Conservation (phyloP, 257 asterid species). For the Gardenia jasminoides region DNA sequence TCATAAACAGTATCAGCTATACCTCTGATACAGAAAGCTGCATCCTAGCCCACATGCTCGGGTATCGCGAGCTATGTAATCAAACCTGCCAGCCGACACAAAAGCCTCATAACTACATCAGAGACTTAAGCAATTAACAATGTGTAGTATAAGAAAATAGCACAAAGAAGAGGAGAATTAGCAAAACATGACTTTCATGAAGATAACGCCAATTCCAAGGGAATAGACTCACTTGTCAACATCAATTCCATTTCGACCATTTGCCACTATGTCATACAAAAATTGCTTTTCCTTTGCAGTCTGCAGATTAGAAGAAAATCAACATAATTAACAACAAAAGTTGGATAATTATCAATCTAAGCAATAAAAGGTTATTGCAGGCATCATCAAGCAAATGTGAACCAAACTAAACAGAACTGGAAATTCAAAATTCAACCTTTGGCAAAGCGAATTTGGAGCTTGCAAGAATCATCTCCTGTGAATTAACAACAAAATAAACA, state of each 20-base stretch:
- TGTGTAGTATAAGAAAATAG: slow-evolving; percentile 1
- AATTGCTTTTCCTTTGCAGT: slow-evolving; percentile 70
- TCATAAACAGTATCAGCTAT: slow-evolving; percentile 17
- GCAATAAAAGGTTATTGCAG: slow-evolving; percentile 11
- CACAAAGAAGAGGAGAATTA: neutral
- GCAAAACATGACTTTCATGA: slow-evolving; percentile 15
- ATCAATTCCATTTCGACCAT: slow-evolving; percentile 93
- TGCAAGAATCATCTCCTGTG: slow-evolving; percentile 92
- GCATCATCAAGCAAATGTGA: neutral
- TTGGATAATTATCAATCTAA: slow-evolving; percentile 10
- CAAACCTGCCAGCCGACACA: slow-evolving; percentile 58
- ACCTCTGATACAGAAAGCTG: slow-evolving; percentile 86
- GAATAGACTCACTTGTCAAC: slow-evolving; percentile 87
- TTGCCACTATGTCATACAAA: slow-evolving; percentile 93
- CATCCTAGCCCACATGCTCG: slow-evolving; percentile 97
- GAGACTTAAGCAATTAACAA: neutral
- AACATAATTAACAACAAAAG: slow-evolving; percentile 7
- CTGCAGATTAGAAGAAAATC: slow-evolving; percentile 44
- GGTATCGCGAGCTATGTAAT: slow-evolving; percentile 79
- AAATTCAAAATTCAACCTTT: slow-evolving; percentile 41
- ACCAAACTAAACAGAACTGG: slow-evolving; percentile 3
- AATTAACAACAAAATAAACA: slow-evolving; percentile 15
- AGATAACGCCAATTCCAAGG: slow-evolving; percentile 11
- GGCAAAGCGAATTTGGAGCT: slow-evolving; percentile 50
- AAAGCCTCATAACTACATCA: slow-evolving; percentile 3